These are phyloP conservation scores for Chaetomium sp. DNA, from an alignment of 2,329 filamentous ascomycete genomes.

Conservation along the genomic window DNA sequence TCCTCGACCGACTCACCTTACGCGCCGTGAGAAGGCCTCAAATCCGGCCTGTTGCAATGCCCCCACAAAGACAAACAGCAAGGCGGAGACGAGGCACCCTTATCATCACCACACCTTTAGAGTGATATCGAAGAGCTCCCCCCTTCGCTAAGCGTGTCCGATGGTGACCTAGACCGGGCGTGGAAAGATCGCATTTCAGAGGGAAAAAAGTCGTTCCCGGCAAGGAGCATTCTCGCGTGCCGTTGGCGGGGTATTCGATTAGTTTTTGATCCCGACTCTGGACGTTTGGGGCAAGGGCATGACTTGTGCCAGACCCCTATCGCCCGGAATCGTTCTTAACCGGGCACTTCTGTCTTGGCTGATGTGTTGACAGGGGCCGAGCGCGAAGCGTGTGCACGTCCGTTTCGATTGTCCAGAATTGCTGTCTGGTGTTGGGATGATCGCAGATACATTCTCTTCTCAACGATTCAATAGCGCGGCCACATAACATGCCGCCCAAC, in stretches of 20 bases:
- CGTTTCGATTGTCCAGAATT: conserved; percentile 13
- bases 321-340: conserved; percentile 19
- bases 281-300: conserved; percentile 16
- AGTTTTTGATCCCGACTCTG: conserved; percentile 13
- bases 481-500: neutral
- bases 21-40: neutral
- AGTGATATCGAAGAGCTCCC: no score
- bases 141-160: no score
- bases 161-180: no score
- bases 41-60: neutral
- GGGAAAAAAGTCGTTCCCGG: neutral
- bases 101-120: no score
- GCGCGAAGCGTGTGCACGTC: conserved; percentile 20
- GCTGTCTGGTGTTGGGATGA: conserved; percentile 12
- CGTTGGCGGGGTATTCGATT: conserved; percentile 1
- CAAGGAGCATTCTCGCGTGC: conserved; percentile 1
- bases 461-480: neutral
- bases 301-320: conserved; percentile 19
- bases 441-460: neutral
- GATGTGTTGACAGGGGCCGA: conserved; percentile 15
- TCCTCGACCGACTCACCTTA: neutral
- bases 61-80: no score
- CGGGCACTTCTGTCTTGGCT: conserved; percentile 19
- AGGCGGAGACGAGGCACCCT: no score
- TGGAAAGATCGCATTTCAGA: neutral